Percentiles rank a stretch among this genome's conserved stretches.
These are phyloP conservation scores for Hemerocallis citrina DNA, from an alignment of 106 monocot species.

Conservation along the genomic window DNA sequence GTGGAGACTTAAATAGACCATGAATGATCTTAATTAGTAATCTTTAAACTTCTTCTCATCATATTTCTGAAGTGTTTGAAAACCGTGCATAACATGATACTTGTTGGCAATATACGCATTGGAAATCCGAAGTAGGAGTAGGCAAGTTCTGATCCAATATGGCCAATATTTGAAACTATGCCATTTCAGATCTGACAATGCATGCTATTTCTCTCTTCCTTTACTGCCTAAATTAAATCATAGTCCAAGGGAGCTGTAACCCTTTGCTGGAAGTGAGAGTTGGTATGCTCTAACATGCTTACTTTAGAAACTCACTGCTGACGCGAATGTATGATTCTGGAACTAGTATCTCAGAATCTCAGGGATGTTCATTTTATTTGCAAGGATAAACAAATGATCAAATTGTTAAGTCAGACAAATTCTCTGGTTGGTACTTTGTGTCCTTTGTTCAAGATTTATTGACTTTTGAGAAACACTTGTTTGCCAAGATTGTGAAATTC, in stretches of 20 bases:
- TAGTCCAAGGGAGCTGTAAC: neutral
- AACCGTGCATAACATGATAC: too few species aligned
- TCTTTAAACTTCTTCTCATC: neutral
- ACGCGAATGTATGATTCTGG: neutral
- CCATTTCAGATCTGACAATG: too few species aligned
- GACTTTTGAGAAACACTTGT: slow-evolving; percentile 58
- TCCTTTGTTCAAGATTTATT: slow-evolving; percentile 29
- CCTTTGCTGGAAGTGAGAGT: neutral
- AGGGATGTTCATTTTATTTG: neutral
- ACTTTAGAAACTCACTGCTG: neutral
- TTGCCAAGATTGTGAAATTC: slow-evolving; percentile 79
- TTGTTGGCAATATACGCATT: too few species aligned
- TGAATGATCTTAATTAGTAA: neutral
- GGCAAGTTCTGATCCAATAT: too few species aligned
- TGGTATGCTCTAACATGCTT: neutral
- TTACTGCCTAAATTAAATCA: neutral
- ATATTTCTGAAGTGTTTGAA: too few species aligned
- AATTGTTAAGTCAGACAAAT: slow-evolving; percentile 19
- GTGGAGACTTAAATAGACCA: neutral
- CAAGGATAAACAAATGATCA: slow-evolving; percentile 2
- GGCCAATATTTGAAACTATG: too few species aligned
- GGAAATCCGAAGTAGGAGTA: too few species aligned
- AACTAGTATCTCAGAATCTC: neutral
- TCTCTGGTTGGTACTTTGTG: slow-evolving; percentile 27
- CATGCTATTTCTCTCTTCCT: neutral